Evolutionary conservation across 1,284 basidiomycete species (phyloP).

Genomic region (Sanghuangporus baumii): DNA sequence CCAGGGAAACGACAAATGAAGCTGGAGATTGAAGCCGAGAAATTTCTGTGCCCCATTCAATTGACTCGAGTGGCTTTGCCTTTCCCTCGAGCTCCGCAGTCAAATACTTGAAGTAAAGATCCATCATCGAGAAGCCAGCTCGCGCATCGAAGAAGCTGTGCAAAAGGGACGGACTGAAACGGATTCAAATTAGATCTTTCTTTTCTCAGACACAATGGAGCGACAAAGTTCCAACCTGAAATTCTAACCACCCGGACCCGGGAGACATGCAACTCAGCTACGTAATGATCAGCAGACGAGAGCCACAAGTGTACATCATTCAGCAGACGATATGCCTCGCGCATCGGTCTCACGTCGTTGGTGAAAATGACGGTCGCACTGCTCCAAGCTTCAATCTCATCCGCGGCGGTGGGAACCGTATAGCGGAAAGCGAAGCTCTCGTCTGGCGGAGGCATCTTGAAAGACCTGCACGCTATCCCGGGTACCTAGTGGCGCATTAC

Average conservation of each 20-base stretch:
- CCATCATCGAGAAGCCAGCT: not conserved
- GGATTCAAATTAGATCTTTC: not conserved
- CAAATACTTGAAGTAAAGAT: not conserved
- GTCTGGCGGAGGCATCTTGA: slow-evolving; percentile 8
- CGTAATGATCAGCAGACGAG: not conserved
- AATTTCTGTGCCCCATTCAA: not conserved
- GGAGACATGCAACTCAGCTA: not conserved
- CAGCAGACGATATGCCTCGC: not conserved
- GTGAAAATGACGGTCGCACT: slow-evolving; percentile 15
- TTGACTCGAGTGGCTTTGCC: not conserved
- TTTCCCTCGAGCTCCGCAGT: not conserved
- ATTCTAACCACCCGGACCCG: not conserved
- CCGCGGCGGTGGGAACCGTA: slow-evolving; percentile 1
- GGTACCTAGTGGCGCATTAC: slow-evolving; percentile 13
- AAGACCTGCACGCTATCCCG: slow-evolving; percentile 9
- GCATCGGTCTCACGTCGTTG: slow-evolving; percentile 7
- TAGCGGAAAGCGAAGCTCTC: slow-evolving; percentile 14
- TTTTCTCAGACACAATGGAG: not conserved
- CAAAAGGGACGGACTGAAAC: not conserved
- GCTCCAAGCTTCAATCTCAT: slow-evolving; percentile 8
- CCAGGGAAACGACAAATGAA: not conserved
- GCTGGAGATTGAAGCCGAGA: not conserved
- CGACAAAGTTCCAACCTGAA: not conserved
- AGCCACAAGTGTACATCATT: not conserved
- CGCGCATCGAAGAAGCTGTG: not conserved